Percentiles rank a stretch among this genome's conserved stretches.
phyloP scores from a whole-genome alignment of 495 filamentous ascomycete species.

The Aspergillus kassunensis region DNA sequence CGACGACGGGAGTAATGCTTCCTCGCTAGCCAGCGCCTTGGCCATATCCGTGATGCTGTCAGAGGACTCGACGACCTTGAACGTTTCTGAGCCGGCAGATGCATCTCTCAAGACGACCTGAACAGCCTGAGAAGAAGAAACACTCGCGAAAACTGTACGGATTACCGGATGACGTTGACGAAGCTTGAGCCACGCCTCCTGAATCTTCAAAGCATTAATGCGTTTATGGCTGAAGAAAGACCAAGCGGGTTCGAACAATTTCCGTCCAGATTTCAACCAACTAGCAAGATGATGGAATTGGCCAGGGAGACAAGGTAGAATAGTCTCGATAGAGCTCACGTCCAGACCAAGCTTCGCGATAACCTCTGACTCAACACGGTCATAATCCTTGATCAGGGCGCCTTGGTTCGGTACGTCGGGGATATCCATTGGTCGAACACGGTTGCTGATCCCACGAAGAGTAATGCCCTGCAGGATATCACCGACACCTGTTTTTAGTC shows the following conservation, averaged over 20 bases:
- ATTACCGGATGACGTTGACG: constrained; percentile 53
- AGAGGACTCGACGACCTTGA: constrained; percentile 19
- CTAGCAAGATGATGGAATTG: constrained; percentile 66
- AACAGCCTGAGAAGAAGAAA: constrained; percentile 26
- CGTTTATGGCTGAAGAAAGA: constrained; percentile 39
- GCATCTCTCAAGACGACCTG: constrained; percentile 35
- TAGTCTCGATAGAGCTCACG: constrained; percentile 42
- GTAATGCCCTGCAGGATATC: constrained; percentile 64
- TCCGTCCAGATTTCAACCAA: constrained; percentile 61
- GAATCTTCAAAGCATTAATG: constrained; percentile 32
- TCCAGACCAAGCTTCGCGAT: constrained; percentile 32
- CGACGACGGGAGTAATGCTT: constrained; percentile 23
- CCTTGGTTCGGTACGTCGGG: constrained; percentile 8
- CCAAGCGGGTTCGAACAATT: constrained; percentile 62
- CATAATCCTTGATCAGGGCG: constrained; percentile 17
- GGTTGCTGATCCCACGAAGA: constrained; percentile 51
- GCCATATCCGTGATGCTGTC: constrained; percentile 11
- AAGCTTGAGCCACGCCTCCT: constrained; percentile 53
- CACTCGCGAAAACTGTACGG: constrained; percentile 57
- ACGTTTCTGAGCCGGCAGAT: constrained; percentile 16
- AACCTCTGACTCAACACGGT: constrained; percentile 26
- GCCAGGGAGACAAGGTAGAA: constrained; percentile 63
- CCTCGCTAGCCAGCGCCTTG: constrained; percentile 18
- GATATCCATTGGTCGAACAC: constrained; percentile 15
- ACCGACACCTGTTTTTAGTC: constrained; percentile 56